Evolutionary conservation across 2,329 filamentous ascomycete species (phyloP).

Genomic region (Exophiala aquamarina): DNA sequence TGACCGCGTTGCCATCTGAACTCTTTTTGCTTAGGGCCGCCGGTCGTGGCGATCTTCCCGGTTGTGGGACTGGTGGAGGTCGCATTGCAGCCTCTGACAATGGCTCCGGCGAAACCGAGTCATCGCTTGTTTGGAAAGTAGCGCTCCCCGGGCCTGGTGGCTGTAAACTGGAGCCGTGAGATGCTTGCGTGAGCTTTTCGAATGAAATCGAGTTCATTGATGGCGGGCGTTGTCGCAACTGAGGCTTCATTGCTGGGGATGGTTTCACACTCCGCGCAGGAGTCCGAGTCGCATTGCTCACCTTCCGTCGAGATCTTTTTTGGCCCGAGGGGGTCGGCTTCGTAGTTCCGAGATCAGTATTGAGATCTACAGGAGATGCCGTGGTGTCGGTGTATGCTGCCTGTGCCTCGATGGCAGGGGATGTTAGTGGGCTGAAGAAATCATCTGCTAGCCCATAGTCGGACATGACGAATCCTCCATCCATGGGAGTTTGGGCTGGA

Average conservation of each 20-base stretch:
- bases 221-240: conserved; percentile 37
- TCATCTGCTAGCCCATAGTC: conserved; percentile 50
- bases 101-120: conserved; percentile 50
- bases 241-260: conserved; percentile 44
- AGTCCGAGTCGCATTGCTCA: conserved; percentile 33
- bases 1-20: conserved; percentile 62
- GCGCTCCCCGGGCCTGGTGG: conserved; percentile 27
- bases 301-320: conserved; percentile 41
- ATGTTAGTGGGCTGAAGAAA: conserved; percentile 52
- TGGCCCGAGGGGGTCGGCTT: conserved; percentile 36
- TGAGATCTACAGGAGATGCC: conserved; percentile 42
- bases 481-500: conserved; percentile 51
- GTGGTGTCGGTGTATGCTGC: conserved; percentile 41
- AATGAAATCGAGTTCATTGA: conserved; percentile 28
- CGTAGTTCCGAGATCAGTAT: conserved; percentile 33
- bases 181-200: conserved; percentile 31
- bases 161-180: conserved; percentile 37
- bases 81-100: conserved; percentile 52
- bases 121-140: conserved; percentile 37
- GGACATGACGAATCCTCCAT: conserved; percentile 46
- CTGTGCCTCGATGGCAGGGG: conserved; percentile 50
- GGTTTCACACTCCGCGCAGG: conserved; percentile 39
- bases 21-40: conserved; percentile 29
- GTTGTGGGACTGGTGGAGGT: conserved; percentile 45
- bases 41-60: conserved; percentile 38